Evolutionary conservation across 306 rosid genomes (phyloP).

Genomic region (Acacia confusa): DNA sequence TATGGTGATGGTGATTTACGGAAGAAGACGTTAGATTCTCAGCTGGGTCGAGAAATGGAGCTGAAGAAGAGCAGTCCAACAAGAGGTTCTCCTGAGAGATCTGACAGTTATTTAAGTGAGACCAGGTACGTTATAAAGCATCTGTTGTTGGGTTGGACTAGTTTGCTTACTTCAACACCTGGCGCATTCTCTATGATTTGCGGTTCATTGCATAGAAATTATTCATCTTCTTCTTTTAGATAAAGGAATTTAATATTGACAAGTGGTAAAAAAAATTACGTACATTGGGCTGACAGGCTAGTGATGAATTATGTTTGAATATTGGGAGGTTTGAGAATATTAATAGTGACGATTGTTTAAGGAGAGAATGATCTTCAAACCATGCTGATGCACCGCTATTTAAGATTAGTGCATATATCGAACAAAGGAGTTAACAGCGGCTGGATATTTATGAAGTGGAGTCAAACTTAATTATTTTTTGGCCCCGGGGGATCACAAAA

Average conservation of each 20-base stretch:
- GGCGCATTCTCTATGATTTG: not conserved
- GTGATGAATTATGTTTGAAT: not conserved
- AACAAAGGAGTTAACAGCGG: not conserved
- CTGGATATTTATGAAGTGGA: not conserved
- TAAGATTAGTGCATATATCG: not conserved
- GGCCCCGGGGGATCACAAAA: not conserved
- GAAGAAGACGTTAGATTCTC: slow-evolving; percentile 43
- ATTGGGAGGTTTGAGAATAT: not conserved
- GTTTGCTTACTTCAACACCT: not conserved
- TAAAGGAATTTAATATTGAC: not conserved
- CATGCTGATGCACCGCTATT: not conserved
- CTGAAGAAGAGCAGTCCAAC: slow-evolving; percentile 28
- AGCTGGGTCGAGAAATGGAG: slow-evolving; percentile 45
- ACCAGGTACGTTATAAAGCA: slow-evolving; percentile 48
- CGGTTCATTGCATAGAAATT: not conserved
- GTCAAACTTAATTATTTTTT: not conserved
- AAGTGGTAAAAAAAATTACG: not conserved
- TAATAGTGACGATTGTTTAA: not conserved
- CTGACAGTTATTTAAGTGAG: slow-evolving; percentile 78
- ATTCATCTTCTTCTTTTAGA: not conserved
- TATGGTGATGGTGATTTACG: slow-evolving; percentile 32
- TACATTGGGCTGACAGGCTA: not conserved
- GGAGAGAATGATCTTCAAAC: not conserved
- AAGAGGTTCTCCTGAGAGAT: slow-evolving; percentile 41
- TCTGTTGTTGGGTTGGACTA: not conserved